These are phyloP conservation scores for Botryosphaeria dothidea DNA, from an alignment of 2,329 filamentous ascomycete species.

Conservation along the genomic window DNA sequence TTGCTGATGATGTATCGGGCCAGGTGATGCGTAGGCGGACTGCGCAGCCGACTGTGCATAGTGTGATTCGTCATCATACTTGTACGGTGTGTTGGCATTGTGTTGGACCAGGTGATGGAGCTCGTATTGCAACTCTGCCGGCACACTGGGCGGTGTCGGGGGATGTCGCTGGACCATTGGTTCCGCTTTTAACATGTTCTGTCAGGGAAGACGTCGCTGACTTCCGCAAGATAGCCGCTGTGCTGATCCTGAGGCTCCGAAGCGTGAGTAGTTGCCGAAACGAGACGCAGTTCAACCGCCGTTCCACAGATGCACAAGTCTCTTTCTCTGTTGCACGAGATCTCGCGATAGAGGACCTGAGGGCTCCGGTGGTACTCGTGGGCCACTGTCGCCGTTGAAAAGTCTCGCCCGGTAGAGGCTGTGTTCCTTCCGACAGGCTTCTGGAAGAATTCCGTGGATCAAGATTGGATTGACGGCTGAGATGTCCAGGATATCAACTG, in stretches of 20 bases:
- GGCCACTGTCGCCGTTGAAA: not conserved
- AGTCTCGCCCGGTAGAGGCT: conserved; percentile 19
- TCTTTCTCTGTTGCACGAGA: conserved; percentile 7
- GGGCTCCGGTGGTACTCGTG: conserved; percentile 4
- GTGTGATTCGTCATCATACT: conserved; percentile 35
- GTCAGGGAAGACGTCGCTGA: not conserved
- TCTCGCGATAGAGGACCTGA: conserved; percentile 16
- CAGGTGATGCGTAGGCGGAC: conserved; percentile 33
- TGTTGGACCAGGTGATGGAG: conserved; percentile 46
- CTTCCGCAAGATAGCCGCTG: not conserved
- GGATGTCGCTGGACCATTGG: conserved; percentile 38
- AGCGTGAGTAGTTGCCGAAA: not conserved
- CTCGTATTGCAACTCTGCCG: conserved; percentile 35
- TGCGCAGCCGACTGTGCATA: conserved; percentile 9
- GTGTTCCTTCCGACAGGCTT: conserved; percentile 24
- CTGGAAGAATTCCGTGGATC: conserved; percentile 24
- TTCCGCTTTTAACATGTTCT: conserved; percentile 28
- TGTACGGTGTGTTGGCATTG: conserved; percentile 38
- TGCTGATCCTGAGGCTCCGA: not conserved
- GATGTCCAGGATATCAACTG: conserved; percentile 14
- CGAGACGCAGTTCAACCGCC: not conserved
- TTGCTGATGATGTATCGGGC: conserved; percentile 30
- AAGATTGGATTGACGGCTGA: conserved; percentile 15
- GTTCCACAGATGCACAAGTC: conserved; percentile 13
- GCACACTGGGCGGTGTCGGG: conserved; percentile 36